Evolutionary conservation across 306 rosid genomes (phyloP).

Genomic region (Hippophae gyantsensis): DNA sequence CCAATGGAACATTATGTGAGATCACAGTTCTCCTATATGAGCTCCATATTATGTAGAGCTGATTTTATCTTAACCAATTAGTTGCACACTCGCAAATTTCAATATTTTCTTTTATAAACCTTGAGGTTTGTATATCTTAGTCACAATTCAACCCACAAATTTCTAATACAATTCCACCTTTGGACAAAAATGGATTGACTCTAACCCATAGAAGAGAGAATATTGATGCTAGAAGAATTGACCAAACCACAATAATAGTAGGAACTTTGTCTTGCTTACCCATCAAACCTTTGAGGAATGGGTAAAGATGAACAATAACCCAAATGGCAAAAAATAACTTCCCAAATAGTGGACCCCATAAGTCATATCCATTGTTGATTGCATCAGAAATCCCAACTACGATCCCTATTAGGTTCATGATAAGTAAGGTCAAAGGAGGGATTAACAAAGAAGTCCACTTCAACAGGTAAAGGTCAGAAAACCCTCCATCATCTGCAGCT

Average conservation of each 20-base stretch:
- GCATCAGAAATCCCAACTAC: constrained; percentile 79
- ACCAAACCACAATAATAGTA: constrained; percentile 79
- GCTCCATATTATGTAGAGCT: neutral
- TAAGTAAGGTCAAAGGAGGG: constrained; percentile 71
- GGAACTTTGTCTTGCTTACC: constrained; percentile 82
- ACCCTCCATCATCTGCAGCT: constrained; percentile 79
- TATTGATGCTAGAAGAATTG: constrained; percentile 76
- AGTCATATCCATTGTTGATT: constrained; percentile 86
- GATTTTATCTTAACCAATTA: constrained; percentile 8
- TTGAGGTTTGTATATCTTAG: constrained; percentile 20
- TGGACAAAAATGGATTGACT: constrained; percentile 69
- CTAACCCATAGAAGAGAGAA: constrained; percentile 78
- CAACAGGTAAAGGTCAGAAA: constrained; percentile 79
- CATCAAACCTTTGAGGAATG: constrained; percentile 89
- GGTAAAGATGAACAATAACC: constrained; percentile 91
- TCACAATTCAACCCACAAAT: constrained; percentile 81
- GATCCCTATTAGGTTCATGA: constrained; percentile 75
- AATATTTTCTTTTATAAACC: constrained; percentile 17
- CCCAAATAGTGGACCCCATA: constrained; percentile 91
- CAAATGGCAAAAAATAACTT: constrained; percentile 76
- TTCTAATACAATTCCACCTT: constrained; percentile 55
- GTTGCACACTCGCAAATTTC: constrained; percentile 14
- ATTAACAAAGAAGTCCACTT: constrained; percentile 83
- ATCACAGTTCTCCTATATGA: constrained; percentile 28
- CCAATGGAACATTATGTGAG: constrained; percentile 14